Evolutionary conservation across 1,284 basidiomycete genomes (phyloP).

Genomic region (Apiotrichum montevideense): DNA sequence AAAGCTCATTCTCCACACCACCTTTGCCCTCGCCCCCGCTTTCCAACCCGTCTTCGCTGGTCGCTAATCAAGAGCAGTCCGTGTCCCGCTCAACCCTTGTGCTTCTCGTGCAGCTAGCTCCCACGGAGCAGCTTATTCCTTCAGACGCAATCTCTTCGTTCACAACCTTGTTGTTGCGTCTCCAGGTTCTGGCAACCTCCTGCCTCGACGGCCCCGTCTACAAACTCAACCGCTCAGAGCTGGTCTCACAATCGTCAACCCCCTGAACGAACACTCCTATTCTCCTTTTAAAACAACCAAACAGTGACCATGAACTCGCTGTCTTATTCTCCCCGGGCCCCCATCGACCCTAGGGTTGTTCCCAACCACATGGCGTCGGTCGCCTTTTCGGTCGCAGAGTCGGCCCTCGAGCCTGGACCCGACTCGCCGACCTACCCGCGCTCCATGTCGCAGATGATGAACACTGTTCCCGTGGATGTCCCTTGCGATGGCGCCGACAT

Average conservation of each 20-base stretch:
- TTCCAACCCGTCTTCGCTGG: neutral
- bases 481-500: neutral
- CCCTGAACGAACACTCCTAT: neutral
- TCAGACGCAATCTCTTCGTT: neutral
- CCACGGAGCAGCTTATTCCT: neutral
- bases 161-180: neutral
- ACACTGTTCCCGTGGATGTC: neutral
- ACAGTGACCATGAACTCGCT: slow-evolving; percentile 15
- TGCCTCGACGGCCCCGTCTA: slow-evolving; percentile 13
- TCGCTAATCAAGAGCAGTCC: slow-evolving; percentile 1
- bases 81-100: neutral
- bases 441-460: slow-evolving; percentile 8
- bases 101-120: neutral
- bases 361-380: slow-evolving; percentile 27
- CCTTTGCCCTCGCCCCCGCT: neutral
- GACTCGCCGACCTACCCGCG: slow-evolving; percentile 33
- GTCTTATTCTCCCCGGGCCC: slow-evolving; percentile 10
- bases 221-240: slow-evolving; percentile 5
- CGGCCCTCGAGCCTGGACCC: slow-evolving; percentile 37
- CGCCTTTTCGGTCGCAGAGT: slow-evolving; percentile 41
- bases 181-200: slow-evolving; percentile 17
- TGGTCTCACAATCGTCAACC: slow-evolving; percentile 5
- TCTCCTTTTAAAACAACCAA: neutral
- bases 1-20: neutral
- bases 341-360: slow-evolving; percentile 14